Evolutionary conservation across 2,329 filamentous ascomycete genomes (phyloP), one percentile per base, ranked within the genome.

Genomic region (Clonostachys rosea): DNA sequence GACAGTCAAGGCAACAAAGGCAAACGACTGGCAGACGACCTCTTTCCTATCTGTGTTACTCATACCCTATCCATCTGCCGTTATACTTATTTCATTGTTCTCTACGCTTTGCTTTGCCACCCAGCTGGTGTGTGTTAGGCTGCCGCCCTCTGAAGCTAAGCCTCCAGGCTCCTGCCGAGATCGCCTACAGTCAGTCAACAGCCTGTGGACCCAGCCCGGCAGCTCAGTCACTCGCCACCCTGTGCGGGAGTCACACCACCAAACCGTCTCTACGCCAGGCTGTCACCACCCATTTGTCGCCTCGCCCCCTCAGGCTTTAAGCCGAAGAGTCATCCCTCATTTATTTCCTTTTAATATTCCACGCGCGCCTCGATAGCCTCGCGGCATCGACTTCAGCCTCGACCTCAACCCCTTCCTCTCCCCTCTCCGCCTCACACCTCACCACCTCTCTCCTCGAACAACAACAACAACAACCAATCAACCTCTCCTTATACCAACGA

Each of bases 181-280:
- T n/a, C 36, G 36, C 36, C 42, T 33, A 16, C 13, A 43, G 42
- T 14, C 42, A 24, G 10, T 24, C n/a, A n/a, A 14, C 40, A 3
- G 24, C 24, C 24, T 33, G 20, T 20, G 33, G 18, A 41, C 12
- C 46, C 12, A 37, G 52, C 58, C 54, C 59, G 57, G 58, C 59
- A 56, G 59, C 49, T 58, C 59, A 54, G 60, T 39, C 17, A 30
- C 24, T 64, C 56, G 62, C 63, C 61, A 62, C 65, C 64, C 59
- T 65, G 57, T 47, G 58, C 55, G 64, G 58, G 64, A 67, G 64
- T 67, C 64, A 67, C 63, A 67, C 56, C 53, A 54, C 50, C 40
- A 45, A 33, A 44, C 18, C 17, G 33, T 12, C 43, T 40, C 36
- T 24, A 16, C 20, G 34, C n/a, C 16, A 34, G 13, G 16, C 16